These are phyloP conservation scores for Phytophthora gonapodyides DNA, from an alignment of 352 stramenopile species.

Conservation along the genomic window DNA sequence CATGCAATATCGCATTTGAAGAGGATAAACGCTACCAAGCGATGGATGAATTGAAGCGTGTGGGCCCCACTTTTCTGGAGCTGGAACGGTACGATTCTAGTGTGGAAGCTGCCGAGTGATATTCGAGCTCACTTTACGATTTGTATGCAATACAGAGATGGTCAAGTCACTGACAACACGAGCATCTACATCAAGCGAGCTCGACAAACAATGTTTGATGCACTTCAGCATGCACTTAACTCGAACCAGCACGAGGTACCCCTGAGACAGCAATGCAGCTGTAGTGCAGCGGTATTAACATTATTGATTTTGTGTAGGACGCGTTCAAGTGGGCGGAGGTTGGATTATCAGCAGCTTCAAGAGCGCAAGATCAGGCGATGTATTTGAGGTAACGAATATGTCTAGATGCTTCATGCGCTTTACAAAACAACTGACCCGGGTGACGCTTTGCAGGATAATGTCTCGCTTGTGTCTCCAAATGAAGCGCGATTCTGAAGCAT, in stretches of 20 bases:
- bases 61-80: constrained; percentile 36
- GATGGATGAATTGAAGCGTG: constrained; percentile 49
- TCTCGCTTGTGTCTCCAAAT: constrained; percentile 49
- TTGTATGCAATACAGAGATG: constrained; percentile 11
- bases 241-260: constrained; percentile 47
- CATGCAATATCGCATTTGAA: constrained; percentile 52
- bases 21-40: constrained; percentile 37
- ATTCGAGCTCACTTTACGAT: constrained; percentile 6
- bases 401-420: background rate
- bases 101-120: background rate
- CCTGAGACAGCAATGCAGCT: background rate
- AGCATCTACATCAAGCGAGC: constrained; percentile 24
- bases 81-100: constrained; percentile 28
- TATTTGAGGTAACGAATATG: constrained; percentile 56
- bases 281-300: constrained; percentile 1
- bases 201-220: constrained; percentile 54
- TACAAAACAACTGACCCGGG: background rate
- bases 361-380: constrained; percentile 39
- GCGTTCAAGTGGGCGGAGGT: constrained; percentile 55
- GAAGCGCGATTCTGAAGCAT: constrained; percentile 33
- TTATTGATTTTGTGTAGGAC: constrained; percentile 30
- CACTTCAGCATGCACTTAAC: constrained; percentile 46
- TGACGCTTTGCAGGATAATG: constrained; percentile 28
- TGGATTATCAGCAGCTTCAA: constrained; percentile 29
- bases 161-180: constrained; percentile 6